Conservation (phyloP, 768 basidiomycete species). For the Chalciporus pseudorubinellus region DNA sequence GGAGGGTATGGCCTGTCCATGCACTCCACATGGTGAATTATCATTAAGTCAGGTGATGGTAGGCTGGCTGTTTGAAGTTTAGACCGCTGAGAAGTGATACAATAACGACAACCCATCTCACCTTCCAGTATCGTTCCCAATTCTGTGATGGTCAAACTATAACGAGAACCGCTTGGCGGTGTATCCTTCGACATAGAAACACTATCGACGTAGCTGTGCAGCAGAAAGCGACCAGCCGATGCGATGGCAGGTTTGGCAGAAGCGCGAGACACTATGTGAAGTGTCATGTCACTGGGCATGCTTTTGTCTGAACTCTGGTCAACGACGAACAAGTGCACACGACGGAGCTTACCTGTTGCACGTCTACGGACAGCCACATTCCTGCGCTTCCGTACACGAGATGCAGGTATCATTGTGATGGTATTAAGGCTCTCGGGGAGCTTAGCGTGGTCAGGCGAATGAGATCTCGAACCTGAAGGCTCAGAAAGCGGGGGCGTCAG, state of each 20-base stretch:
- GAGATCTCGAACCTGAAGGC: constrained; percentile 59
- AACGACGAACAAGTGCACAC: constrained; percentile 5
- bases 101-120: constrained; percentile 27
- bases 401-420: constrained; percentile 19
- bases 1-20: constrained; percentile 39
- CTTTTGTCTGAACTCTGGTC: constrained; percentile 11
- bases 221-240: constrained; percentile 47
- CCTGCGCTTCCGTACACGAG: constrained; percentile 20
- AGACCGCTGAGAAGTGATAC: constrained; percentile 6
- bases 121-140: constrained; percentile 60
- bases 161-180: constrained; percentile 11
- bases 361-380: constrained; percentile 26
- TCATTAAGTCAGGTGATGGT: constrained; percentile 72
- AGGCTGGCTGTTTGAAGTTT: constrained; percentile 50
- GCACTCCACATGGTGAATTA: constrained; percentile 59
- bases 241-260: constrained; percentile 69
- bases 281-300: constrained; percentile 33
- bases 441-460: constrained; percentile 47
- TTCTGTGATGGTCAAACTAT: constrained; percentile 42
- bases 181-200: background rate
- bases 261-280: constrained; percentile 56
- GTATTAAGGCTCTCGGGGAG: constrained; percentile 12
- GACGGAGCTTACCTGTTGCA: constrained; percentile 19
- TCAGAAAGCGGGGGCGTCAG: constrained; percentile 78
- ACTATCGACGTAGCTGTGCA: constrained; percentile 21